Base-by-base conservation (phyloP, 2,329 filamentous ascomycete genomes). In the Cladosporium phlei region DNA sequence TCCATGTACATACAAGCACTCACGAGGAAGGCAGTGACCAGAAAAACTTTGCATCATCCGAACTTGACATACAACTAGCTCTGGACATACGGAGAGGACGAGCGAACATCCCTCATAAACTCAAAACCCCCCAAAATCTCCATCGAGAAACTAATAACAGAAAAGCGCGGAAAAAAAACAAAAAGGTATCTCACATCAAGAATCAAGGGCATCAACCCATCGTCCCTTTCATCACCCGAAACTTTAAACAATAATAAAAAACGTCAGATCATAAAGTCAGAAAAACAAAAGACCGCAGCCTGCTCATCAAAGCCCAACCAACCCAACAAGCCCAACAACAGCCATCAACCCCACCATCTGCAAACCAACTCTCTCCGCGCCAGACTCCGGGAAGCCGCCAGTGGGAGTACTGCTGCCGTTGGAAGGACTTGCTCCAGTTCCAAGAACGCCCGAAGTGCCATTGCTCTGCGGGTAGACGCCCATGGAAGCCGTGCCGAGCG, bases 401-500 rank as follows among this genome's bases (percentile, higher is more conserved):
- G n/a, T n/a, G n/a, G n/a, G n/a, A 9, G 42, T 45, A 21, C 32
- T 22, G 16, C 14, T 24, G 24, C 32, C 34, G 24, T 27, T 21
- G 5, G 45, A 34, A 25, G 28, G 35, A 5, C 44, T 35, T 5
- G 44, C 49, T 24, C 46, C 46, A 9, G 47, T 52, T 4, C 52
- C 50, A 3, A 49, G 25, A 16, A 46, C 38, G 20, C 37, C 48
- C 16, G 32, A 34, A 12, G 52, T 50, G 6, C 50, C 52, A 22
- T 50, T 52, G 24, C 20, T 32, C 8, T 37, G 42, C 14, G 50
- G 46, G 25, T 35, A 47, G 12, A 45, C 21, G 21, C 45, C 46
- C 19, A 48, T 12, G 25, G 44, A 47, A 7, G 52, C 46, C 4
- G 34, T 46, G 33, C 12, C 20, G 21, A 32, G 20, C 25, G 24